Base-by-base conservation (phyloP, 2,329 filamentous ascomycete genomes). In the Colletotrichum destructivum region DNA sequence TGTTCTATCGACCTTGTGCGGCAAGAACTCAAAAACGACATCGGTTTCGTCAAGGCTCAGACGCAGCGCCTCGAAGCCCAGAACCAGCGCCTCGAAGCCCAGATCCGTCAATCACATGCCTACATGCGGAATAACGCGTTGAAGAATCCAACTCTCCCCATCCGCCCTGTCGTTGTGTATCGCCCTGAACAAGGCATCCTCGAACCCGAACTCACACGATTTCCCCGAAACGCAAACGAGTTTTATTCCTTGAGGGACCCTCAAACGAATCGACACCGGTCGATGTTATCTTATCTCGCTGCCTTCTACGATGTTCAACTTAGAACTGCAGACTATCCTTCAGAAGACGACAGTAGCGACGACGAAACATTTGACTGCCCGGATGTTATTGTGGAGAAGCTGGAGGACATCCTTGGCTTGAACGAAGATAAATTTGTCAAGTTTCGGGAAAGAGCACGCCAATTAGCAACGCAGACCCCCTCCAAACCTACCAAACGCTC, bases 231-330 rank as follows among this genome's bases (percentile, higher is more conserved):
- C 13, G 35, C 31, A 11, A 35, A 66, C 15, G 9, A 66, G 16
- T 60, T 66, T 59, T 66, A 59, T 31, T 66, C 31, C 16, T 44
- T 66, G 3, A 66, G 54, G 44, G 54, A 66, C 21, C 54, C 54
- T 16, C 13, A 35, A 66, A 40, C 46, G 1, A 5, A 60, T 23
- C 2, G 13, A 9, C 46, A 66, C 35, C 13, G 8, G 44, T 66
- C 42, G 2, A 52, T 66, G 16, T 46, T 66, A 12, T 54, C 46
- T 1, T 66, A 66, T 35, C 63, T 66, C 3, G 21, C 63, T 44
- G n/a, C 26, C 6, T 59, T 66, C 23, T 59, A 66, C 8, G 8
- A 66, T 23, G 35, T 66, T 26, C 15, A 42, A 59, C 44, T 66
- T 1, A 59, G 52, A 42, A 49, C 21, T 56, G 16, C 40, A 16